Percentiles rank a stretch among this genome's conserved stretches.
Evolutionary conservation across 2,329 filamentous ascomycete species (phyloP).

Genomic region (Amylocarpus encephaloides): DNA sequence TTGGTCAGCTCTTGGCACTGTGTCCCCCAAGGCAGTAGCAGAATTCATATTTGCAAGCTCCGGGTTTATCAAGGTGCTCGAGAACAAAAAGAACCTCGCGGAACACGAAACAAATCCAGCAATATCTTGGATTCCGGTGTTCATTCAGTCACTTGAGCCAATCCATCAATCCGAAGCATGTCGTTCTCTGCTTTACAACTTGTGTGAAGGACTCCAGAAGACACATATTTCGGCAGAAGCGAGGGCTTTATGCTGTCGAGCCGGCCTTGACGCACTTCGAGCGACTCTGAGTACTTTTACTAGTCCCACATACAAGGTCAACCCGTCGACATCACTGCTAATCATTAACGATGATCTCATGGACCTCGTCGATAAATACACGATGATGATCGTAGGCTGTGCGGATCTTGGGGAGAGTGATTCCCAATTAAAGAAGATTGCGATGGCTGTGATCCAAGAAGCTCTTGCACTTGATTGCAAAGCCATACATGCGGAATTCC

Average conservation of each 20-base stretch:
- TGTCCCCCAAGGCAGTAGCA: slow-evolving; percentile 72
- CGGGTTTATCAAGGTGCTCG: slow-evolving; percentile 54
- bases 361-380: slow-evolving; percentile 58
- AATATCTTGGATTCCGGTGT: slow-evolving; percentile 71
- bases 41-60: slow-evolving; percentile 76
- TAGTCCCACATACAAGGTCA: slow-evolving; percentile 43
- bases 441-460: slow-evolving; percentile 58
- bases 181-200: slow-evolving; percentile 67
- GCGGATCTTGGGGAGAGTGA: slow-evolving; percentile 43
- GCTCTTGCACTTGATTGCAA: slow-evolving; percentile 66
- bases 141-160: slow-evolving; percentile 70
- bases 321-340: slow-evolving; percentile 47
- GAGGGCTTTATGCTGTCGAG: slow-evolving; percentile 54
- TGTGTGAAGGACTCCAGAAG: slow-evolving; percentile 61
- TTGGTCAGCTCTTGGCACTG: slow-evolving; percentile 81
- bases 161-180: slow-evolving; percentile 74
- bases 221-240: slow-evolving; percentile 48
- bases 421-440: slow-evolving; percentile 47
- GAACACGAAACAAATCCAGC: slow-evolving; percentile 51
- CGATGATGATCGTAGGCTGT: slow-evolving; percentile 51
- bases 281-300: slow-evolving; percentile 52
- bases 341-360: slow-evolving; percentile 56
- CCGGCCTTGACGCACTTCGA: slow-evolving; percentile 55
- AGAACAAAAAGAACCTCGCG: slow-evolving; percentile 50
- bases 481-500: slow-evolving; percentile 61